phyloP scores from a whole-genome alignment of 331 rosid genomes.

The Quercus phellos region DNA sequence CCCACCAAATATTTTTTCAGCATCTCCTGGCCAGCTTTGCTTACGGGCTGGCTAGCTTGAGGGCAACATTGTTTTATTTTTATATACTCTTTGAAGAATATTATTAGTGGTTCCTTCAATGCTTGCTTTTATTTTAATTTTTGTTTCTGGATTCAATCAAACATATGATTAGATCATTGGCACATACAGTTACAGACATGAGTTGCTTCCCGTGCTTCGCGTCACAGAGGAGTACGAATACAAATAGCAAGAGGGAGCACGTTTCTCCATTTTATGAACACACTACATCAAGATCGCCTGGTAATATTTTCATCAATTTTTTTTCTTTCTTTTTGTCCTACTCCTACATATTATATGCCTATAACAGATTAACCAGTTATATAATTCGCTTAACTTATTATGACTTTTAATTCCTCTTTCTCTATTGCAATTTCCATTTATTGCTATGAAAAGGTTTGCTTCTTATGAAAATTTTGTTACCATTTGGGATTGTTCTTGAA shows the following conservation, averaged over 20 bases:
- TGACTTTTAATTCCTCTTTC: too few species aligned
- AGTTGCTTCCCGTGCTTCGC: constrained; percentile 81
- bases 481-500: too few species aligned
- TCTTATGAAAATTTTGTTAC: too few species aligned
- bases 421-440: too few species aligned
- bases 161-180: neutral
- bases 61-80: neutral
- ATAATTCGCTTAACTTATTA: too few species aligned
- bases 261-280: constrained; percentile 19
- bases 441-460: too few species aligned
- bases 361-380: too few species aligned
- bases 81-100: neutral
- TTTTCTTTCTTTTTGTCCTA: too few species aligned
- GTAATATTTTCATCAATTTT: constrained; percentile 24
- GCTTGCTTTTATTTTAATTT: neutral
- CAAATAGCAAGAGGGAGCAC: constrained; percentile 35
- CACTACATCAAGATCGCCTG: constrained; percentile 31
- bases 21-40: neutral
- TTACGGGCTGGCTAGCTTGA: neutral
- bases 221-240: constrained; percentile 45
- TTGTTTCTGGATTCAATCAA: neutral
- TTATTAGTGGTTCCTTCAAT: neutral
- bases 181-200: constrained; percentile 32
- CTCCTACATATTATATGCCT: too few species aligned
- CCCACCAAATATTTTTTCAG: neutral